Percentiles rank a stretch among this genome's conserved stretches.
phyloP scores from a whole-genome alignment of 1,284 basidiomycete species.

The Apiotrichum domesticum region DNA sequence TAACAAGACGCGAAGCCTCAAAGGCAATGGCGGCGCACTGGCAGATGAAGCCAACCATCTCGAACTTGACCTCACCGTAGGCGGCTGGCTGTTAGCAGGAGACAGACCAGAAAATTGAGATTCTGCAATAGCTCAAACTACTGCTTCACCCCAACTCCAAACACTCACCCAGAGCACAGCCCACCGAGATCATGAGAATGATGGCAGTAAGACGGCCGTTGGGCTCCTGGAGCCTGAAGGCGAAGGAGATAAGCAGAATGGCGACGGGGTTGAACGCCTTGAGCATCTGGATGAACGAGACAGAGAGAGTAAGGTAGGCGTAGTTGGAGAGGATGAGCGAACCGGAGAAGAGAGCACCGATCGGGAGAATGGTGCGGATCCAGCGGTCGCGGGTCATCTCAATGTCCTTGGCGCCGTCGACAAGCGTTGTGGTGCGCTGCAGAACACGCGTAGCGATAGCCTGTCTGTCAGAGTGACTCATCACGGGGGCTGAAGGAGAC shows the following conservation, averaged over 20 bases:
- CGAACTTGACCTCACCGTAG: constrained; percentile 20
- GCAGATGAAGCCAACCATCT: constrained; percentile 71
- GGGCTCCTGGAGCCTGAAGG: constrained; percentile 81
- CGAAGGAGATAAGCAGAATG: constrained; percentile 89
- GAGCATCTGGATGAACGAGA: constrained; percentile 97
- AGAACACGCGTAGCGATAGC: constrained; percentile 84
- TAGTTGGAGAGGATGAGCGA: constrained; percentile 90
- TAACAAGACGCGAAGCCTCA: constrained; percentile 65
- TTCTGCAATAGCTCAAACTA: neutral
- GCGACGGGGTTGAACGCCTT: constrained; percentile 98
- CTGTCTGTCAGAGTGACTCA: constrained; percentile 41
- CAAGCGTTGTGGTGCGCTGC: constrained; percentile 75
- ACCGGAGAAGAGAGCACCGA: constrained; percentile 84
- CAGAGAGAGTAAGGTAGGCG: constrained; percentile 84
- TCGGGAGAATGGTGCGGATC: constrained; percentile 81
- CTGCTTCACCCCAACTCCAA: neutral
- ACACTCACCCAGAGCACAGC: constrained; percentile 76
- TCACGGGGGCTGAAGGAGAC: constrained; percentile 28
- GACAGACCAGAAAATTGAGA: neutral
- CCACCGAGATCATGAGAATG: constrained; percentile 70
- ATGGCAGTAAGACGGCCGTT: constrained; percentile 73
- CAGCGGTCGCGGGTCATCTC: constrained; percentile 78
- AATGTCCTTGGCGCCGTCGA: constrained; percentile 85
- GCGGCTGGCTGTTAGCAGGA: constrained; percentile 7
- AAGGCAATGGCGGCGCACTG: constrained; percentile 70